Conservation (phyloP, 2,329 filamentous ascomycete species). For the Pseudocercospora musae region DNA sequence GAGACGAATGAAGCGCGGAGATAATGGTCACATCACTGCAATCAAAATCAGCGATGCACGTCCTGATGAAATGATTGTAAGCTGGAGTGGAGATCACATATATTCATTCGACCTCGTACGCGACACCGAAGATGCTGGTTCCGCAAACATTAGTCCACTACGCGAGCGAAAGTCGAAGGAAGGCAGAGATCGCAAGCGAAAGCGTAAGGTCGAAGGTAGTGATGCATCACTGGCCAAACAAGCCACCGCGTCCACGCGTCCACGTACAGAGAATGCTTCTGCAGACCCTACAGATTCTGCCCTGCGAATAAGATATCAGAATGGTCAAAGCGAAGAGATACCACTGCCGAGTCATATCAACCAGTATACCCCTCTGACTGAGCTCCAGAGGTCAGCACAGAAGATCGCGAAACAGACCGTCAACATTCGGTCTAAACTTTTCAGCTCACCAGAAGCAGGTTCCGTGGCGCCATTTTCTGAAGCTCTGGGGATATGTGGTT, state of each 20-base stretch:
- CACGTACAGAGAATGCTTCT: conserved; percentile 44
- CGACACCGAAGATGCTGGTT: conserved; percentile 46
- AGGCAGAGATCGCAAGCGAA: conserved; percentile 52
- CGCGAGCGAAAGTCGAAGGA: conserved; percentile 13
- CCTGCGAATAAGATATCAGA: conserved; percentile 56
- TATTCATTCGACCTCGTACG: conserved; percentile 61
- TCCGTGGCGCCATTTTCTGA: conserved; percentile 30
- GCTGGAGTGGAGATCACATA: conserved; percentile 63
- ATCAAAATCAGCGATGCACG: conserved; percentile 68
- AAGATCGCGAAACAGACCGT: conserved; percentile 55
- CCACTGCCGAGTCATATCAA: conserved; percentile 39
- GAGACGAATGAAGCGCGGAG: conserved; percentile 49
- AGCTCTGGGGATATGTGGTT: conserved; percentile 38
- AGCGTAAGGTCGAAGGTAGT: conserved; percentile 49
- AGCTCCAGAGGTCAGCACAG: conserved; percentile 53
- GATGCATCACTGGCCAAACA: conserved; percentile 39
- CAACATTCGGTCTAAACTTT: conserved; percentile 54
- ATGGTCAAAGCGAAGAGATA: conserved; percentile 59
- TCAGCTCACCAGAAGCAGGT: conserved; percentile 43
- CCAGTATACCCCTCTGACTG: conserved; percentile 38
- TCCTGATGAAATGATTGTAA: conserved; percentile 65
- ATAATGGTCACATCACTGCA: conserved; percentile 64
- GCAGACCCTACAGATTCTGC: conserved; percentile 42
- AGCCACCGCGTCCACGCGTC: conserved; percentile 43
- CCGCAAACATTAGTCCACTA: conserved; percentile 7